Conservation (phyloP, 805 yeast genomes). For the Yarrowia divulgata region DNA sequence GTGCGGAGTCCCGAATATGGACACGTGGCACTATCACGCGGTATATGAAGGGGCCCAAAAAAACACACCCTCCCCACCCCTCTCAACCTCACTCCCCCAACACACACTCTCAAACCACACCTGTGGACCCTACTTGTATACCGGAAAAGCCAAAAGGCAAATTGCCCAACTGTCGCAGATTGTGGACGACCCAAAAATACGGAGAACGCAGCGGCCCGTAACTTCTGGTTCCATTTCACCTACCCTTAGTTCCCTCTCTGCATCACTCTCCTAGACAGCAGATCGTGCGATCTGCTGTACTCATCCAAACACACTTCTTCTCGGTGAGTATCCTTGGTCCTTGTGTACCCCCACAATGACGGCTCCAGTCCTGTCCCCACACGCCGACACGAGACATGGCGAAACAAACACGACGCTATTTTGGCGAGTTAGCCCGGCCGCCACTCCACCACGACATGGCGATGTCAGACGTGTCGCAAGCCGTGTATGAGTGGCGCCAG, state of each 20-base stretch:
- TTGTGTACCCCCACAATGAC: not conserved
- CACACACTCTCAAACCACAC: no score
- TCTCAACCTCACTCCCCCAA: no score
- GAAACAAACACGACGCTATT: slow-evolving; percentile 11
- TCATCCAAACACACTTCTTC: not conserved
- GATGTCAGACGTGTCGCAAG: not conserved
- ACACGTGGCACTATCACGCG: no score
- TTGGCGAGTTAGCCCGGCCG: not conserved
- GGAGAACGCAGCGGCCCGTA: slow-evolving; percentile 5
- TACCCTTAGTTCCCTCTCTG: slow-evolving; percentile 2
- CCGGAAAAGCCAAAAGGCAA: slow-evolving; percentile 1
- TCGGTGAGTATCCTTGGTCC: slow-evolving; percentile 5
- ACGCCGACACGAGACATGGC: not conserved
- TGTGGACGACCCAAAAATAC: slow-evolving; percentile 13
- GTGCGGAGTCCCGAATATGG: no score
- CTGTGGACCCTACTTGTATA: not conserved
- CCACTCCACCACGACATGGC: slow-evolving; percentile 3
- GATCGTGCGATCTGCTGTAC: slow-evolving; percentile 29
- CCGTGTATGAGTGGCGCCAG: no score
- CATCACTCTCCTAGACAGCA: slow-evolving; percentile 14
- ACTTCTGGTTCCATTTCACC: not conserved
- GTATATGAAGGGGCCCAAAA: no score
- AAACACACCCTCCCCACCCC: no score
- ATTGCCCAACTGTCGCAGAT: slow-evolving; percentile 23
- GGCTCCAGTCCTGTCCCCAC: no score